Evolutionary conservation across 2,329 filamentous ascomycete genomes (phyloP), one percentile per base, ranked within the genome.

Genomic region (Ophiocordyceps camponoti-leonardi): DNA sequence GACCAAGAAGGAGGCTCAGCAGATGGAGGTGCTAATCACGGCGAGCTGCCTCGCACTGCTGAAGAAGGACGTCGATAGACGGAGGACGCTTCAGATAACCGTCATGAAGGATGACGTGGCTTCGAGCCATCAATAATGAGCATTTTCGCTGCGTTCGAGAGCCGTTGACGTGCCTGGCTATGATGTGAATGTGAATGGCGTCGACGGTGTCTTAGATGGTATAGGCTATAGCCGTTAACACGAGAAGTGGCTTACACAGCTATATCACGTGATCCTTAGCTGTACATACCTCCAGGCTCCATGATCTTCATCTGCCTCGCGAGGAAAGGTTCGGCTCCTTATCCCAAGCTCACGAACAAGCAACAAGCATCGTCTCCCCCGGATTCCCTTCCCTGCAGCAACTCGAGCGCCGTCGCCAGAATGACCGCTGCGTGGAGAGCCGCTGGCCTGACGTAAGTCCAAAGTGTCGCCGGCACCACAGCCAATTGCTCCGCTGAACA

Each of bases 401-500:
- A 56, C 52, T 52, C 52, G 54, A 56, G 53, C 56, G 63, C 65
- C 53, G 60, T 62, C 65, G 65, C 65, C 77, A 86, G 77, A 72
- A 98, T 96, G 92, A 75, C 83, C 71, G 90, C 88, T 74, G 86
- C 88, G 65, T 98, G 90, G 92, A 96, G 95, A 84, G 79, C 88
- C 64, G 86, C 92, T 67, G 92, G 92, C 70, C 75, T 96, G 65
- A 93, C 81, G 88, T 94, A 83, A 67, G 86, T 75, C 56, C 16
- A 18, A n/a, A 45, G 39, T 43, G 42, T 46, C 48, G 49, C 41
- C 33, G 20, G 52, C 45, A 56, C 67, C 67, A 61, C 67, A 59
- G 13, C 3, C 31, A 33, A 33, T 14, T 33, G 31, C 31, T 14
- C 31, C n/a, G 35, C 35, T 20, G n/a, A 46, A 47, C 31, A 52